Base-by-base conservation (phyloP, 257 asterid species). In the Leonotis leonurus region DNA sequence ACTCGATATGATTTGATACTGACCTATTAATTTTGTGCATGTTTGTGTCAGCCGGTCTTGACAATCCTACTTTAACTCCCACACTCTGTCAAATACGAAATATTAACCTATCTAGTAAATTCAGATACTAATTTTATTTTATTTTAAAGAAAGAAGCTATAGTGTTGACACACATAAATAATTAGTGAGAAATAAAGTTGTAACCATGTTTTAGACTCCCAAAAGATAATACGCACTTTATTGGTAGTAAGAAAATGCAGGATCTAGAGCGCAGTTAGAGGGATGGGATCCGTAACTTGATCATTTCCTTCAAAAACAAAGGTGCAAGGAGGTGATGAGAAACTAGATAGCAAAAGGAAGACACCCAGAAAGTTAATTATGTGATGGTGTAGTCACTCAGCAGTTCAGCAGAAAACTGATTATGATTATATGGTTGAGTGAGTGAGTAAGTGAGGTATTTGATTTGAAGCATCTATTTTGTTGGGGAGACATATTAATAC, bases 241-340 rank as follows among this genome's bases (percentile, higher is more conserved):
- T 39, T 60, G 68, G 72, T 85, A 90, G 74, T 72, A 78, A 43
- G 69, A 65, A 73, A 87, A 77, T 8, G 95, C 93, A 35, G 95
- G 95, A 35, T 79, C 90, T 21, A 90, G 70, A 36, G 93, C 83
- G 62, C 65, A 5, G 75, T 76, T 76, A 50, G 85, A 60, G 50
- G n/a, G n/a, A n/a, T n/a, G n/a, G n/a, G 95, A 90, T 16, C 79
- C 85, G n/a, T n/a, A n/a, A n/a, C n/a, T 65, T 85, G 93, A 65
- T 87, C 90, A 27, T 85, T 87, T 74, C 96, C 97, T 75, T 90
- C 86, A 43, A 90, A 90, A 61, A 90, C 90, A 70, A 87, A 87
- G 66, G 93, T 90, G 82, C 70, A 69, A 30, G 18, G 20, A 21
- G 27, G 13, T 25, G 16, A 9, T 21, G 30, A 12, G 52, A 53